Evolutionary conservation across 352 stramenopile species (phyloP), one percentile per base, ranked within the genome.

Genomic region (Lagenidium giganteum): DNA sequence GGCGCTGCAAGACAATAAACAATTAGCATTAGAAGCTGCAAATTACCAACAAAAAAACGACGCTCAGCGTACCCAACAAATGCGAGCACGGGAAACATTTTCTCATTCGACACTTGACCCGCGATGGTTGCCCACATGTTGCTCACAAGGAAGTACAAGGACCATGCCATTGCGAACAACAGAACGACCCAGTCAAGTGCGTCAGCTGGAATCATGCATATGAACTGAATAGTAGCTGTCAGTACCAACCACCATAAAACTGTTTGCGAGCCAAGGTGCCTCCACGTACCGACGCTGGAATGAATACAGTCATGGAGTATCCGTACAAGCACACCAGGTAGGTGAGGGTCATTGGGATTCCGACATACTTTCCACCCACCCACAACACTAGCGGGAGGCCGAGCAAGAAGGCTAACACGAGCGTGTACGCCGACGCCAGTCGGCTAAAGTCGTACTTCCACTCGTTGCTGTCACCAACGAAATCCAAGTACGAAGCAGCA

Each of bases 391-490:
- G 58, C 16, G 82, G 82, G 14, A 93, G 42, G 3, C 72, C 79
- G 8, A 93, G 26, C 17, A 90, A 58, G 24, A 89, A 93, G 22
- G 77, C 75, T 34, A 84, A 74, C 20, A 93, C 77, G 8, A 93
- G 45, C 23, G 82, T 92, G 45, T 73, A 87, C 25, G 82, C 76
- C 5, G 82, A 87, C 13, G 72, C 79, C 21, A 93, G 56, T 11
- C 69, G 72, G 36, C 73, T 89, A 37, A 93, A 93, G 48, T 93
- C 82, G 49, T 93, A 93, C 23, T 67, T 54, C 82, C 82, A 93
- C 37, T 83, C 59, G 29, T 61, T 65, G 17, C 44, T 57, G 45
- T 87, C 63, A 20, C 70, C 75, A 7, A 50, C 47, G 39, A 75
- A 92, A 38, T 93, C 82, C 53, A 88, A 54, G 61, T 81, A 93